phyloP scores from a whole-genome alignment of 2,329 filamentous ascomycete species.

The Neofusicoccum umdonicola region DNA sequence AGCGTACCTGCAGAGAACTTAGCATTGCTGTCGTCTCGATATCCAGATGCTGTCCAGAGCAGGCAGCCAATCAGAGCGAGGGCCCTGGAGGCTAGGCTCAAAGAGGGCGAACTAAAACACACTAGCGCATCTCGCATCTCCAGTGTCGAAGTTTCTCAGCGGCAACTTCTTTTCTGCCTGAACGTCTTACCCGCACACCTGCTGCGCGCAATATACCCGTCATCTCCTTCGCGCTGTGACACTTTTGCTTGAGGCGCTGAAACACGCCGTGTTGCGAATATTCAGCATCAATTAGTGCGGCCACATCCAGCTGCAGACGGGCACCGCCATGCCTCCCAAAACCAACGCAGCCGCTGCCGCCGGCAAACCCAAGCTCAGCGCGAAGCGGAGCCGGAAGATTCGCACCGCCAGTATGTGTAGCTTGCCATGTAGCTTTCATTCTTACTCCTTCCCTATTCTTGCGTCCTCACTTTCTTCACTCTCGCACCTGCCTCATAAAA shows the following conservation, averaged over 20 bases:
- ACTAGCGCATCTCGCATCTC: neutral
- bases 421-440: neutral
- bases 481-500: neutral
- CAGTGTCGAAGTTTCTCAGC: constrained; percentile 3
- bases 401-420: constrained; percentile 3
- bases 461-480: neutral
- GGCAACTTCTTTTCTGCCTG: constrained; percentile 9
- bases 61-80: too few species aligned
- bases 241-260: too few species aligned
- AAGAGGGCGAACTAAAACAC: neutral
- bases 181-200: neutral
- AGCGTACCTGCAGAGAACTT: too few species aligned
- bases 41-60: too few species aligned
- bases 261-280: too few species aligned
- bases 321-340: neutral
- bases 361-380: neutral
- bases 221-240: neutral
- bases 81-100: too few species aligned
- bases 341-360: neutral
- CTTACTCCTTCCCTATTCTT: neutral
- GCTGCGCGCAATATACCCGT: neutral
- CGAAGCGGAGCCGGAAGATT: constrained; percentile 6
- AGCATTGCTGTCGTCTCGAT: too few species aligned
- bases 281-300: neutral
- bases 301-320: neutral